Evolutionary conservation across 257 asterid genomes (phyloP).

Genomic region (Voacanga thouarsii): DNA sequence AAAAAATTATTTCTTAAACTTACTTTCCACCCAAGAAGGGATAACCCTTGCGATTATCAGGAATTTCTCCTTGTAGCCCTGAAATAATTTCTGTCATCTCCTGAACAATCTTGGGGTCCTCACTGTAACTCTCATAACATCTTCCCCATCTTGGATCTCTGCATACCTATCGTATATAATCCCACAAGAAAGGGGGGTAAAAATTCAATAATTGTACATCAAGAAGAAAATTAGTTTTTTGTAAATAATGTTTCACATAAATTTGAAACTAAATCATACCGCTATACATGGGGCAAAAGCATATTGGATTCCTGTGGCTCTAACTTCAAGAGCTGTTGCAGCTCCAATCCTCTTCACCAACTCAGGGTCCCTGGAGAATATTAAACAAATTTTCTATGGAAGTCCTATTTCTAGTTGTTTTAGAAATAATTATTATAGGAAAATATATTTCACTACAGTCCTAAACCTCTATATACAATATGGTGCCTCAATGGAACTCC

Average conservation of each 20-base stretch:
- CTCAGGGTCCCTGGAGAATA: conserved; percentile 27
- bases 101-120: conserved; percentile 46
- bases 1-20: conserved; percentile 7
- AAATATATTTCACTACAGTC: no score
- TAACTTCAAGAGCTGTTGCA: conserved; percentile 45
- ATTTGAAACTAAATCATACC: conserved; percentile 10
- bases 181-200: not conserved
- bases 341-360: conserved; percentile 37
- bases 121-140: conserved; percentile 58
- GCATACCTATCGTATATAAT: conserved; percentile 19
- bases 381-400: not conserved
- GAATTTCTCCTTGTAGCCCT: conserved; percentile 59
- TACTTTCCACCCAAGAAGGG: conserved; percentile 56
- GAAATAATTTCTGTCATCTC: conserved; percentile 46
- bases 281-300: conserved; percentile 44
- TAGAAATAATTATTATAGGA: no score
- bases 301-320: conserved; percentile 44
- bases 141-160: conserved; percentile 72
- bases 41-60: conserved; percentile 29
- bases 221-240: not conserved
- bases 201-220: no score
- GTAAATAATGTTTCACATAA: no score
- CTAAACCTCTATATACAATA: no score
- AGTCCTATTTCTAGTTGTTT: no score
- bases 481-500: no score